Conservation (phyloP, 1,284 basidiomycete genomes). For the Ceratobasidium theobromae region DNA sequence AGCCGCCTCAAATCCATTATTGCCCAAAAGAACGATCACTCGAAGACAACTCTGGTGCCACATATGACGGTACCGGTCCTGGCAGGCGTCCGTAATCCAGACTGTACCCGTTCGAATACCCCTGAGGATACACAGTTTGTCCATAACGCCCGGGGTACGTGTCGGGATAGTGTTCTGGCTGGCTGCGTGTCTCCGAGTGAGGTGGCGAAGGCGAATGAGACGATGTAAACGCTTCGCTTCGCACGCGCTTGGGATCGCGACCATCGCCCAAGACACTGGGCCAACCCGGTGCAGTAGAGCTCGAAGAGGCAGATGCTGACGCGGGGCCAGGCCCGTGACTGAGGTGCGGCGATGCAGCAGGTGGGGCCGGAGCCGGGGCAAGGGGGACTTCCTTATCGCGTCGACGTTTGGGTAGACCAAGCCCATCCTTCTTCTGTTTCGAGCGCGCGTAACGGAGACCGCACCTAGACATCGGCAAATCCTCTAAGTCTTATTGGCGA, state of each 20-base stretch:
- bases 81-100: slow-evolving; percentile 4
- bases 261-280: not conserved
- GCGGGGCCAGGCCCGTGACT: not conserved
- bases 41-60: not conserved
- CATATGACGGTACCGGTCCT: not conserved
- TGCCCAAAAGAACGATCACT: not conserved
- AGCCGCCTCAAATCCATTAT: not conserved
- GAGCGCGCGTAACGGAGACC: slow-evolving; percentile 78
- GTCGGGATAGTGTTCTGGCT: not conserved
- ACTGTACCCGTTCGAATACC: slow-evolving; percentile 6
- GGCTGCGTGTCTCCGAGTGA: not conserved
- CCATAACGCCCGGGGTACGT: not conserved
- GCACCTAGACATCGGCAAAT: slow-evolving; percentile 55
- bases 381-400: slow-evolving; percentile 20
- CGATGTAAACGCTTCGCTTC: not conserved
- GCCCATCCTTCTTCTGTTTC: slow-evolving; percentile 77
- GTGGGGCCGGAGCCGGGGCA: not conserved
- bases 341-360: not conserved
- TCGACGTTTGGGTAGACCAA: slow-evolving; percentile 29
- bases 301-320: not conserved
- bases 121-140: not conserved
- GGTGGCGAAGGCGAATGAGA: slow-evolving; percentile 10
- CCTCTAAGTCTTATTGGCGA: slow-evolving; percentile 37
- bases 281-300: not conserved
- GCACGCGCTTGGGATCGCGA: not conserved